These are phyloP conservation scores for Anethum foeniculum DNA, from an alignment of 140 eudicot genomes.

Conservation along the genomic window DNA sequence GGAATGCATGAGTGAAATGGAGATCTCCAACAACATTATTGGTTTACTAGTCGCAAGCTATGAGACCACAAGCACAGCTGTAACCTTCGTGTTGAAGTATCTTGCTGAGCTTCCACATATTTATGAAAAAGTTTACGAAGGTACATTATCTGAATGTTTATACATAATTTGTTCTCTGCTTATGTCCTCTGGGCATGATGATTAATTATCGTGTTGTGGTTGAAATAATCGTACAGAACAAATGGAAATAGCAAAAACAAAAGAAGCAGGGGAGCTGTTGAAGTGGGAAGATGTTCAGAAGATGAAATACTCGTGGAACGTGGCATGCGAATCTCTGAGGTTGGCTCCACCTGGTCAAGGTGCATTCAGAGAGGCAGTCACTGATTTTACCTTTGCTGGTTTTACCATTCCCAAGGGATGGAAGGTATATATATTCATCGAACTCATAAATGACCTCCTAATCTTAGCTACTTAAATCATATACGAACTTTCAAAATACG, in stretches of 20 bases:
- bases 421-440: background rate
- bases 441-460: background rate
- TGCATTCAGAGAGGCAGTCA: slow-evolving; percentile 4
- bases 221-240: background rate
- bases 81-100: slow-evolving; percentile 34
- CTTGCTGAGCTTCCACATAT: slow-evolving; percentile 42
- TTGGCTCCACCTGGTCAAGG: slow-evolving; percentile 13
- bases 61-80: slow-evolving; percentile 39
- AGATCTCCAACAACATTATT: slow-evolving; percentile 32
- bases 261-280: background rate
- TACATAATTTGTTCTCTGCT: background rate
- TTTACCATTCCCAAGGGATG: slow-evolving; percentile 12
- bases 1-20: slow-evolving; percentile 33
- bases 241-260: slow-evolving; percentile 7
- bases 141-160: slow-evolving; percentile 12
- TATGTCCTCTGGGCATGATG: background rate
- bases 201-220: background rate
- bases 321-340: slow-evolving; percentile 11
- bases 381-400: slow-evolving; percentile 12
- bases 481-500: background rate
- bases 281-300: slow-evolving; percentile 9
- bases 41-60: slow-evolving; percentile 42
- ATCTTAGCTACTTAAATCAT: background rate
- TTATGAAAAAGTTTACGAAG: slow-evolving; percentile 32
- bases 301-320: slow-evolving; percentile 11